phyloP scores from a whole-genome alignment of 768 basidiomycete genomes.

The Russula foetens region DNA sequence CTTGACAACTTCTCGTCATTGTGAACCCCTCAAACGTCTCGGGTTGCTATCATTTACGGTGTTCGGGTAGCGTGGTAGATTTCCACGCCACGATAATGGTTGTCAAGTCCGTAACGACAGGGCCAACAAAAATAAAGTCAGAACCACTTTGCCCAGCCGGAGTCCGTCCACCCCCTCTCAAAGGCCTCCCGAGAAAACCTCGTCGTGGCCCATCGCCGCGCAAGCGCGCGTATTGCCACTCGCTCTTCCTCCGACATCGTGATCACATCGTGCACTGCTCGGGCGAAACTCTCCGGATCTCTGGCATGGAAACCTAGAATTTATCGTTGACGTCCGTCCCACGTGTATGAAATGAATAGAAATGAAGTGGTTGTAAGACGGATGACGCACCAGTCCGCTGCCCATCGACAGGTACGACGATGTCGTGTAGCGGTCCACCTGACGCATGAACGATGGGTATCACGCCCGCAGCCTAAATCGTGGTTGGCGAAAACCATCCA shows the following conservation, averaged over 20 bases:
- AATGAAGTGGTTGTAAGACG: background rate
- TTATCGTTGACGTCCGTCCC: background rate
- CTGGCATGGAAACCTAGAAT: slow-evolving; percentile 72
- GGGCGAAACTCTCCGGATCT: slow-evolving; percentile 55
- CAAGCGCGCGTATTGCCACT: slow-evolving; percentile 55
- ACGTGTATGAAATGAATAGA: background rate
- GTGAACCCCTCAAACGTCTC: background rate
- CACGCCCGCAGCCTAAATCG: slow-evolving; percentile 76
- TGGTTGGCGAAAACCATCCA: background rate
- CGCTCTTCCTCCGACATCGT: slow-evolving; percentile 47
- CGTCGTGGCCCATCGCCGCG: slow-evolving; percentile 61
- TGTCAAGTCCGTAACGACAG: background rate
- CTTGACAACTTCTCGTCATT: background rate
- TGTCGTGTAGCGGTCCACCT: slow-evolving; percentile 86
- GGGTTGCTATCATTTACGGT: background rate
- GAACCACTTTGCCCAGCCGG: slow-evolving; percentile 43
- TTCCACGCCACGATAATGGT: background rate
- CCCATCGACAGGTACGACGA: slow-evolving; percentile 73
- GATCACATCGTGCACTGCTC: slow-evolving; percentile 54
- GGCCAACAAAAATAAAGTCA: background rate
- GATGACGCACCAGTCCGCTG: slow-evolving; percentile 50
- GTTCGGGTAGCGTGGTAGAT: background rate
- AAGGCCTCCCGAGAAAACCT: slow-evolving; percentile 75
- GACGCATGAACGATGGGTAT: slow-evolving; percentile 91
- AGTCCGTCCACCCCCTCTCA: slow-evolving; percentile 62